A percentile compares a stretch with the other conserved stretches of the same genome.
These are phyloP conservation scores for Bipolaris zeicola DNA, from an alignment of 2,329 filamentous ascomycete genomes.

Conservation along the genomic window DNA sequence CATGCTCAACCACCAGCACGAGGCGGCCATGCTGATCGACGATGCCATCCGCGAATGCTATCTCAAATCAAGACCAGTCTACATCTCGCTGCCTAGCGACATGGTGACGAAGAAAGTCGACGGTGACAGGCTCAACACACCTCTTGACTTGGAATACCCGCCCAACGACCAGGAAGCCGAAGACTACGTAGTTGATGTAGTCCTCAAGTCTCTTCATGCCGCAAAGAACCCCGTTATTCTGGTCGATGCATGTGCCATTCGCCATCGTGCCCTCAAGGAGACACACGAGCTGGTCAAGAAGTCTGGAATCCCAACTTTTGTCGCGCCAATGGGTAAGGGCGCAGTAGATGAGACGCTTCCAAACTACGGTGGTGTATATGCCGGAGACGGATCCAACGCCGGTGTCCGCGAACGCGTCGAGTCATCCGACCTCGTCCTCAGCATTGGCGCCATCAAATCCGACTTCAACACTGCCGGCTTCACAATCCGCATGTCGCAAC, in stretches of 20 bases:
- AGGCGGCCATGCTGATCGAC: conserved; percentile 78
- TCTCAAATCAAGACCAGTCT: conserved; percentile 76
- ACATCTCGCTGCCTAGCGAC: conserved; percentile 82
- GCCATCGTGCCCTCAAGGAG: conserved; percentile 74
- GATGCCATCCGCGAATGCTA: conserved; percentile 76
- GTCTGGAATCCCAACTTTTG: conserved; percentile 78
- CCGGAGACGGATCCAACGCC: conserved; percentile 74
- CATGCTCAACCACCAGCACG: conserved; percentile 70
- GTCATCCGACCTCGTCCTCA: conserved; percentile 71
- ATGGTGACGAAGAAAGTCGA: conserved; percentile 78
- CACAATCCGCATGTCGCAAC: conserved; percentile 75
- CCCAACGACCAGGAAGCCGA: conserved; percentile 73
- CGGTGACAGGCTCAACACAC: conserved; percentile 70
- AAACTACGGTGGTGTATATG: conserved; percentile 85
- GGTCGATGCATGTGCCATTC: conserved; percentile 81
- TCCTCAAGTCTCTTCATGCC: conserved; percentile 72
- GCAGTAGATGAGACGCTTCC: conserved; percentile 76
- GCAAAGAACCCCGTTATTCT: conserved; percentile 79
- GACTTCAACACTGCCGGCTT: conserved; percentile 87
- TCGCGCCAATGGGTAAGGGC: conserved; percentile 90
- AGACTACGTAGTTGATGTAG: conserved; percentile 80
- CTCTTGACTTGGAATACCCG: conserved; percentile 69
- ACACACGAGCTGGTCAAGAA: conserved; percentile 74
- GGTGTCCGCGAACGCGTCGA: conserved; percentile 69
- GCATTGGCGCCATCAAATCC: conserved; percentile 71